phyloP scores from a whole-genome alignment of 306 rosid genomes.

The Rosa rugosa region DNA sequence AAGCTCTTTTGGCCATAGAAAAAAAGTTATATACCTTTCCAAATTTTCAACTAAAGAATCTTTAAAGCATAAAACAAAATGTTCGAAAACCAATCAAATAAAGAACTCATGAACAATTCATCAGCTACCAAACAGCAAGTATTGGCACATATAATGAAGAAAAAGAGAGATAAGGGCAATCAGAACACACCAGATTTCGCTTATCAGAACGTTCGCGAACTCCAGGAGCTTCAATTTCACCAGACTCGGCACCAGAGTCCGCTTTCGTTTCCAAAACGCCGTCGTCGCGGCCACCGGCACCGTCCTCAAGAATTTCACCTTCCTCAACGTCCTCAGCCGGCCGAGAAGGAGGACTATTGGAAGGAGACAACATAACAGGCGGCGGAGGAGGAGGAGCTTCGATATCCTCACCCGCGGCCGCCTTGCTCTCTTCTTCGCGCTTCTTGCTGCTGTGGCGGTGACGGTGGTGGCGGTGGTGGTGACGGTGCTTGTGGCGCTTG shows the following conservation, averaged over 20 bases:
- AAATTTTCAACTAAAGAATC: neutral
- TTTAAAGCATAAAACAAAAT: neutral
- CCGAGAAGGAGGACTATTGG: constrained; percentile 18
- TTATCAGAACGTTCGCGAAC: constrained; percentile 39
- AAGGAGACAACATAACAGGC: constrained; percentile 18
- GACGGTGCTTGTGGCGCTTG: constrained; percentile 89
- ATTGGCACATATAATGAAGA: constrained; percentile 14
- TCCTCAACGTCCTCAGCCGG: constrained; percentile 79
- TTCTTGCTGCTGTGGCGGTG: constrained; percentile 58
- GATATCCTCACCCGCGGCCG: constrained; percentile 27
- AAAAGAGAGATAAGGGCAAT: neutral
- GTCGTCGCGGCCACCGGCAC: constrained; percentile 34
- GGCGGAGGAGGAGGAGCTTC: constrained; percentile 32
- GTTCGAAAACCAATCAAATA: neutral
- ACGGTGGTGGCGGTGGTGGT: constrained; percentile 53
- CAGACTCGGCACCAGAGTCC: constrained; percentile 50
- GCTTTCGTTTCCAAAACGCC: constrained; percentile 33
- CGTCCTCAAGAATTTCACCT: constrained; percentile 92
- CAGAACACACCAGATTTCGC: constrained; percentile 60
- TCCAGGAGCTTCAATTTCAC: constrained; percentile 47
- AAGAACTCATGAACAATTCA: neutral
- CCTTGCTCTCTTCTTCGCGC: constrained; percentile 45
- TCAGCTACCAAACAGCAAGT: constrained; percentile 50
- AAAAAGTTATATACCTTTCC: constrained; percentile 22
- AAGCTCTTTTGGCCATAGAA: constrained; percentile 43